Conservation (phyloP, 208 protist genomes). For the Porcisia hertigi region DNA sequence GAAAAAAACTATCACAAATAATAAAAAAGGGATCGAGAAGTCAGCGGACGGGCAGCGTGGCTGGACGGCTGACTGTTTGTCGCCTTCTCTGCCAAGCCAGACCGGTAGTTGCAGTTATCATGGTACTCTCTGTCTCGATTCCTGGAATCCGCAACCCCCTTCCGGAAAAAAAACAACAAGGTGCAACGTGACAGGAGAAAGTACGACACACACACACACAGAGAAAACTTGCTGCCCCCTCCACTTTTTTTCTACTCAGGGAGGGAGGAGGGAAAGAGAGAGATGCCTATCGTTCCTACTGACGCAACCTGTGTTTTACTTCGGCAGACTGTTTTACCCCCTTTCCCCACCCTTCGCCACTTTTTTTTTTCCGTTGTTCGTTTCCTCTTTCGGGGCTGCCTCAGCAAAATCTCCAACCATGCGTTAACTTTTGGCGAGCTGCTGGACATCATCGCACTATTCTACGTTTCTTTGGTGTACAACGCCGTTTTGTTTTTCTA, state of each 20-base stretch:
- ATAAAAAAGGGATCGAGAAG: not conserved
- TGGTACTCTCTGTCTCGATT: not conserved
- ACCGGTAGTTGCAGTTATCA: not conserved
- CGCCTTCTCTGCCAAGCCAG: not conserved
- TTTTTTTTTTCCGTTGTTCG: not conserved
- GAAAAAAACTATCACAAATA: not conserved
- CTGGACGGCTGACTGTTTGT: not conserved
- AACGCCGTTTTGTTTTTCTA: not conserved
- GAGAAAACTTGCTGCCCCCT: too few relatives aligned
- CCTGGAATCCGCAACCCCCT: too few relatives aligned
- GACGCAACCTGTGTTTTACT: slow-evolving; percentile 4
- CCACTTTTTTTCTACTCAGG: too few relatives aligned
- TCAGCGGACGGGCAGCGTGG: not conserved
- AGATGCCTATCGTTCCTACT: not conserved
- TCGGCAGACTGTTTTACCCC: not conserved
- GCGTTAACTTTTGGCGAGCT: not conserved
- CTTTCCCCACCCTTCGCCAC: not conserved
- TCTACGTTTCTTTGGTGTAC: not conserved
- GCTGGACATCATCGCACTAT: not conserved
- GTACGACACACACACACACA: too few relatives aligned
- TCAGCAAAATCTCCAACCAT: not conserved
- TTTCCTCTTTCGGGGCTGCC: not conserved
- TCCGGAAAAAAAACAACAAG: not conserved
- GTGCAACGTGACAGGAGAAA: not conserved
- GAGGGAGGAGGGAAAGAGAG: not conserved